phyloP scores from a whole-genome alignment of 164 flowering plant species.

The Chimonanthus praecox region DNA sequence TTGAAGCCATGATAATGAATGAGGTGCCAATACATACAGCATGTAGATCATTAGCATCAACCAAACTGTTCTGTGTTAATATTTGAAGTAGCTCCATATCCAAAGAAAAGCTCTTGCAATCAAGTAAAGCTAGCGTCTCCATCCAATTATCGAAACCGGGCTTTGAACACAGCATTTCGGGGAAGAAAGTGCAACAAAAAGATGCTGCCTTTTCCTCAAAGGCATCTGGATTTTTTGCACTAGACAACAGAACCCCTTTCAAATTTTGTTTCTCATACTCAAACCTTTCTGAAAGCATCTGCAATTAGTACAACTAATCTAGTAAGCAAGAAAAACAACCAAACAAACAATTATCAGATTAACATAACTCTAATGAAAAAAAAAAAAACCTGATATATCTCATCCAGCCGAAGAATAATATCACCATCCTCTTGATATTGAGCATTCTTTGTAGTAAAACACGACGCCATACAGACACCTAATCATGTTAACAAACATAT shows the following conservation, averaged over 20 bases:
- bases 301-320: slow-evolving; percentile 8
- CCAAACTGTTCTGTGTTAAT: slow-evolving; percentile 33
- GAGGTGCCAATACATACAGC: slow-evolving; percentile 15
- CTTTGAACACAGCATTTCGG: slow-evolving; percentile 29
- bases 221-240: slow-evolving; percentile 7
- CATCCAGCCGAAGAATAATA: slow-evolving; percentile 43
- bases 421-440: slow-evolving; percentile 32
- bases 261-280: slow-evolving; percentile 46
- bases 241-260: slow-evolving; percentile 17
- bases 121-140: slow-evolving; percentile 44
- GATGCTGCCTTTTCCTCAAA: slow-evolving; percentile 15
- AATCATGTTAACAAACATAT: neutral
- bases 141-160: slow-evolving; percentile 44
- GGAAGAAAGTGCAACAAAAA: slow-evolving; percentile 47
- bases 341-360: neutral
- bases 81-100: slow-evolving; percentile 55
- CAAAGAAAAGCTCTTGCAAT: slow-evolving; percentile 47
- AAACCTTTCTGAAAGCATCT: slow-evolving; percentile 55
- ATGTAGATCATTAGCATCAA: slow-evolving; percentile 26
- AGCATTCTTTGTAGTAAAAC: slow-evolving; percentile 29
- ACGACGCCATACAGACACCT: slow-evolving; percentile 68
- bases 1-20: too few species aligned
- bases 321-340: neutral
- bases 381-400: slow-evolving; percentile 54
- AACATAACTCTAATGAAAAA: neutral